Evolutionary conservation across 1,284 basidiomycete genomes (phyloP), one percentile per base, ranked within the genome.

Genomic region (Rhizoctonia solani): DNA sequence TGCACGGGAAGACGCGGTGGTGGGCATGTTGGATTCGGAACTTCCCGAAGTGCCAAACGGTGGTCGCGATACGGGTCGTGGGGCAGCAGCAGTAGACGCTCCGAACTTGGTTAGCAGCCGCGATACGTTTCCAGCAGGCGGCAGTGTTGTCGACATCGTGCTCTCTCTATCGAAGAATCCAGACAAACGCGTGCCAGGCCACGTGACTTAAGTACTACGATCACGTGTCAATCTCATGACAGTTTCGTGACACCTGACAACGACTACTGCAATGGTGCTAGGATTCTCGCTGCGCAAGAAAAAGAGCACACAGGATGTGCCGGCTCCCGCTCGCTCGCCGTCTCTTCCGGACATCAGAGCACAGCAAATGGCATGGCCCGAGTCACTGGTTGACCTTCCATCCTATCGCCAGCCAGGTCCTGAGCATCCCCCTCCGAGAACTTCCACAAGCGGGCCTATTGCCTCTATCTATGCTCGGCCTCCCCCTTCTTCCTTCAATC

Each of bases 281-380:
- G 86, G 86, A 70, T 87, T 87, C 74, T 86, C 89, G 69, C 84
- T 88, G 71, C 88, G 85, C 76, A 73, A 75, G 67, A 79, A 77
- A 72, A 77, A 83, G 77, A 49, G 46, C 21, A 78, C 81, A 74
- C 71, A 69, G 25, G 72, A 81, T 71, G 80, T 80, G 70, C 71
- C 78, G 41, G 77, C 81, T 41, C 75, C 76, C 68, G 81, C 87
- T 70, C 81, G 82, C 72, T 80, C 84, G 21, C 88, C 89, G 11
- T 91, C 89, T 41, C 82, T 92, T 44, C 90, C 90, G 59, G 84
- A 89, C 73, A 82, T 92, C 72, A 81, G 80, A 49, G 81, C 86
- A 46, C 85, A 86, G 72, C 87, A 85, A 37, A 87, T 91, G 53
- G 85, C 87, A 68, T 92, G 90, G 90, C 90, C 90, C 27, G 86